Evolutionary conservation across 352 stramenopile species (phyloP).

Genomic region (Halophytophthora batemanensis): DNA sequence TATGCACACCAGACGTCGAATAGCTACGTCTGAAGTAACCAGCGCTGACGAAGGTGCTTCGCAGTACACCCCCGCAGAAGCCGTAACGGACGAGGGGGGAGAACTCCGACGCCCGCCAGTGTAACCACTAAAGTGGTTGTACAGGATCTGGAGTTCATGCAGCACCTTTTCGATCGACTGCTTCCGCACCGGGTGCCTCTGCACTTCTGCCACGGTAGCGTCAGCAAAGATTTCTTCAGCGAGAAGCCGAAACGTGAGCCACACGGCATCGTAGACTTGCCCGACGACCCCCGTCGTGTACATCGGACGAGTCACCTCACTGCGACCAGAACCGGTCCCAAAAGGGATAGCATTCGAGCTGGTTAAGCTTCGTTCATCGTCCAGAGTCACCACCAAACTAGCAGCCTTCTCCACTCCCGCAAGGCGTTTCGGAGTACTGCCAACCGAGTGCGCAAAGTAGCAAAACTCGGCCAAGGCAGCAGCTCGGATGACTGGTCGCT

Average conservation of each 20-base stretch:
- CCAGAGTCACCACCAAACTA: constrained; percentile 15
- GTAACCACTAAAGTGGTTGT: constrained; percentile 20
- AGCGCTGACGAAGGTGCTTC: too few relatives aligned
- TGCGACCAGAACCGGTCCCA: neutral
- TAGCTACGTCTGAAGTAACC: constrained; percentile 9
- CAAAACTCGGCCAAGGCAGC: constrained; percentile 28
- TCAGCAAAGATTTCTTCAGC: constrained; percentile 17
- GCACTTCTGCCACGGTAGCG: neutral
- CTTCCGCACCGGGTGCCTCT: constrained; percentile 7
- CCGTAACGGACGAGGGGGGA: neutral
- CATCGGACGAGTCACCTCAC: neutral
- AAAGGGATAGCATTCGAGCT: neutral
- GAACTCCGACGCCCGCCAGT: neutral
- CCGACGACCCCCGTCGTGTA: constrained; percentile 5
- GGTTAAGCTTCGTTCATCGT: neutral
- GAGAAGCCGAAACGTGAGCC: constrained; percentile 25
- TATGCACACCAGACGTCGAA: constrained; percentile 21
- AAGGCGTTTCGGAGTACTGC: constrained; percentile 12
- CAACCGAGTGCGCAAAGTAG: constrained; percentile 24
- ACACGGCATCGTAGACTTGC: constrained; percentile 22
- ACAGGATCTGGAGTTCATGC: constrained; percentile 15
- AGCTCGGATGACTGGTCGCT: constrained; percentile 9
- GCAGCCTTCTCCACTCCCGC: constrained; percentile 12
- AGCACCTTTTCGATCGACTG: constrained; percentile 8
- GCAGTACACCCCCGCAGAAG: neutral